Conservation (phyloP, 73 alveolate genomes). For the Paramecium octaurelia region DNA sequence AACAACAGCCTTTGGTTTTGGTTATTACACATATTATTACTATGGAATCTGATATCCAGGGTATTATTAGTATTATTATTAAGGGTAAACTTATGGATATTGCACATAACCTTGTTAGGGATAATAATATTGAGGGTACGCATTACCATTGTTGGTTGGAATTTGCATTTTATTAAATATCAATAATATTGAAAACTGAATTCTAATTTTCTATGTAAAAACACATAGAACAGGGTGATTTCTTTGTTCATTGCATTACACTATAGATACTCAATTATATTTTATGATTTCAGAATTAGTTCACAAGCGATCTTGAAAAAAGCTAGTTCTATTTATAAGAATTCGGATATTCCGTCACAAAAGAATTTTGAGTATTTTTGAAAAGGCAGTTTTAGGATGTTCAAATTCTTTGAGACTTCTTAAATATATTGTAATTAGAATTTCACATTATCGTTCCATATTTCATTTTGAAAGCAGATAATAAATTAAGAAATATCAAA, state of each 20-base stretch:
- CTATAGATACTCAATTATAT: background rate
- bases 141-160: background rate
- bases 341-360: background rate
- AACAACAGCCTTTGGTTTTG: background rate
- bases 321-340: background rate
- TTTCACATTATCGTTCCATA: no score
- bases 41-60: background rate
- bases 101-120: background rate
- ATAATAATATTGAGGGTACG: background rate
- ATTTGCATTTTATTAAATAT: background rate
- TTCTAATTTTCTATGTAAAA: background rate
- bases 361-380: no score
- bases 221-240: background rate
- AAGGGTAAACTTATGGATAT: background rate
- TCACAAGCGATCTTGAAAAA: background rate
- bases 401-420: background rate
- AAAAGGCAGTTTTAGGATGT: no score
- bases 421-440: background rate
- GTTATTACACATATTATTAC: background rate
- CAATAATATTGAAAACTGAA: background rate
- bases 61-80: background rate
- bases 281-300: background rate
- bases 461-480: no score
- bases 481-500: no score
- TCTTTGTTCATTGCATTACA: no score